Evolutionary conservation across 176 grass and related monocot genomes (phyloP), one percentile per base, ranked within the genome.

Genomic region (Pontederia crassipes): DNA sequence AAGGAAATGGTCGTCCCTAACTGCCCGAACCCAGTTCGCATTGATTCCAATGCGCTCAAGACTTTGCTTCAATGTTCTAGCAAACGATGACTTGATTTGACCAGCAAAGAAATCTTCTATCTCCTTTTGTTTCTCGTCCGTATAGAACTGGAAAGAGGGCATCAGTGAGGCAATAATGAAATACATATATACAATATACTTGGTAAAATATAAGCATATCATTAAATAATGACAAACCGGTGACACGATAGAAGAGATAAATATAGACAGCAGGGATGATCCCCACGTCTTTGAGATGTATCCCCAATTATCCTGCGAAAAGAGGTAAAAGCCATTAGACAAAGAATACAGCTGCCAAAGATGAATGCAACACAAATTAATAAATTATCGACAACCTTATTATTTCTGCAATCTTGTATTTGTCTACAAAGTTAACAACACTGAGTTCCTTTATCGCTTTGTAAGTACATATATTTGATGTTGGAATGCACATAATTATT

Each of bases 51-150:
- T 65, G 1, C 7, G 55, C 75, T 95, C 90, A 0, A 95, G 74
- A 65, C 72, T 79, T 75, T 95, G 86, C 65, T 84, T 82, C 62
- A 95, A 71, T 29, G 72, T 64, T 68, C 86, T 89, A 51, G 86
- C 65, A 10, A 84, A 95, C 12, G 62, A 60, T 0, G 80, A 75
- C 20, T 81, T 84, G 35, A 54, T 74, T 28, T 75, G 82, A n/a
- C 67, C 77, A 2, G 69, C 78, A 13, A 95, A 89, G 55, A 89
- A 89, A 9, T 74, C 12, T 45, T 84, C 77, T 17, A 89, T 79
- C 66, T 95, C 90, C 27, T 15, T 58, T 13, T 74, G 72, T 78
- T 84, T 89, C 56, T 87, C 86, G 3, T 68, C 56, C 26, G 89
- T 86, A 28, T 72, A 7, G 58, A 95, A 95, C 89, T 95, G 72